phyloP scores from a whole-genome alignment of 345 rosid species.

The Salix caprea region DNA sequence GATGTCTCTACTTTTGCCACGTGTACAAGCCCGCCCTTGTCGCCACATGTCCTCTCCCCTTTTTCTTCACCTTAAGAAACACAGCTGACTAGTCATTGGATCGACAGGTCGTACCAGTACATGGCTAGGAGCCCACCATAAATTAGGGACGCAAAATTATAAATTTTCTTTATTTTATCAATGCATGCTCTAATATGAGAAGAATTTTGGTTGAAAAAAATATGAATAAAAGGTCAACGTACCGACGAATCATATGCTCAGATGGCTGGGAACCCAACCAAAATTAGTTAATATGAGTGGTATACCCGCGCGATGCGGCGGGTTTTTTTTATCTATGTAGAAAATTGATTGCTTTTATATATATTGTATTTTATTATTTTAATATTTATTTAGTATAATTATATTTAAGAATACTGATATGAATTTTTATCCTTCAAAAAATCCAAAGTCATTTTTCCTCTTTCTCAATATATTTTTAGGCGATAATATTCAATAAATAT shows the following conservation, averaged over 20 bases:
- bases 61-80: slow-evolving; percentile 6
- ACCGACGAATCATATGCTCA: neutral
- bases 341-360: too few relatives aligned
- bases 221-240: neutral
- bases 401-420: too few relatives aligned
- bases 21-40: slow-evolving; percentile 22
- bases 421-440: too few relatives aligned
- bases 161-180: too few relatives aligned
- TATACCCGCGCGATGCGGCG: too few relatives aligned
- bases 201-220: neutral
- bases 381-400: too few relatives aligned
- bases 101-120: slow-evolving; percentile 16
- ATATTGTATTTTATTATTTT: too few relatives aligned
- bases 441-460: too few relatives aligned
- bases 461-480: too few relatives aligned
- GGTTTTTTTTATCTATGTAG: too few relatives aligned
- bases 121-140: slow-evolving; percentile 12
- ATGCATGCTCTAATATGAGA: neutral
- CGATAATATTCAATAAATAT: too few relatives aligned
- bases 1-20: slow-evolving; percentile 30
- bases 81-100: slow-evolving; percentile 23
- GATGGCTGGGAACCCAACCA: neutral
- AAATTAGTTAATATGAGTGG: neutral
- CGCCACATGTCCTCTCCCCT: slow-evolving; percentile 21
- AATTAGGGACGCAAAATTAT: neutral